Base-by-base conservation (phyloP, 2,329 filamentous ascomycete genomes). In the Tolypocladium cylindrosporum region DNA sequence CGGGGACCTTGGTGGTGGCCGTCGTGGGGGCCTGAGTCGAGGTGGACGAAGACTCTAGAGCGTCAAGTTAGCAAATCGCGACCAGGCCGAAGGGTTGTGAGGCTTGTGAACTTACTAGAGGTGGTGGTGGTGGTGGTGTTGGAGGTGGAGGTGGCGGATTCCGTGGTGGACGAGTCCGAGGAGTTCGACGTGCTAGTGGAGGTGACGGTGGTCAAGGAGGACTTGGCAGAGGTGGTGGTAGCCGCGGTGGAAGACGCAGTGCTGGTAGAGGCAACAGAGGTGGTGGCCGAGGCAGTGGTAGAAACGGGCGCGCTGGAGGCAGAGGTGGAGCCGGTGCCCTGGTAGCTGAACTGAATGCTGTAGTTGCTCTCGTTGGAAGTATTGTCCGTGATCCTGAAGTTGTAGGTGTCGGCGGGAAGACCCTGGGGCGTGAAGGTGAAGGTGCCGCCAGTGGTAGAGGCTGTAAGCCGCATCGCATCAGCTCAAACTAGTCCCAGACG, bases 381-480 rank as follows among this genome's bases (percentile, higher is more conserved):
- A 16, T 60, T 68, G 63, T 68, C 61, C 45, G 55, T 60, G 62
- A 74, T 72, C 63, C 68, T 67, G 65, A 74, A 71, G 65, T 63
- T 66, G 67, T 74, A 74, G 51, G 58, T 61, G 61, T 66, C 72
- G 27, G 68, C 61, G 55, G 67, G 66, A 6, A 72, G 52, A 55
- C 61, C 58, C 19, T 55, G 36, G 36, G 68, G 67, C 14, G 64
- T 72, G 55, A 69, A 65, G 24, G 65, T 69, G 65, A 64, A 67
- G 39, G 68, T 67, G 41, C 40, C 55, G 36, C 62, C 66, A 7
- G 59, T 61, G 31, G 62, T 64, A 51, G 54, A 43, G 54, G 57
- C 66, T 67, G 45, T 14, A 2, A 58, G n/a, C 27, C 14, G 19
- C 36, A 21, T 8, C 51, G 41, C 14, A 41, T 56, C n/a, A 57